Evolutionary conservation across 2,329 filamentous ascomycete genomes (phyloP).

Genomic region (Colletotrichum brevisporum): DNA sequence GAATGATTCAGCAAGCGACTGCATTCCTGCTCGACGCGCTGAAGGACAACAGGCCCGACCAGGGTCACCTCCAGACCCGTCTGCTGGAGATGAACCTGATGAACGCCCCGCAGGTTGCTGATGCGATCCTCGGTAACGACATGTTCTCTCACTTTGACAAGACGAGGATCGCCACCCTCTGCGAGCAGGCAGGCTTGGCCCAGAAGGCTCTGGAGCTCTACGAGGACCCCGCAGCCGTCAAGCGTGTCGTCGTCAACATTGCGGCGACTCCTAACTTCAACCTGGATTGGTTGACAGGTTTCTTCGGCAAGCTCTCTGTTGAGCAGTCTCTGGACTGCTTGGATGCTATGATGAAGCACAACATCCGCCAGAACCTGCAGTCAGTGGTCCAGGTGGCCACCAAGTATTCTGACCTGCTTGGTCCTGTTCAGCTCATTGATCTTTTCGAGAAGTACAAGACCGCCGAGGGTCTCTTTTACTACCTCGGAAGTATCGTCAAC

Average conservation of each 20-base stretch:
- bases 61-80: conserved; percentile 92
- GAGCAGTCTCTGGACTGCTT: conserved; percentile 95
- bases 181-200: conserved; percentile 90
- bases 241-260: conserved; percentile 89
- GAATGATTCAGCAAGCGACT: conserved; percentile 97
- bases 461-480: conserved; percentile 97
- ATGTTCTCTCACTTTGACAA: conserved; percentile 99
- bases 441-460: conserved; percentile 98
- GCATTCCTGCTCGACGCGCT: conserved; percentile 97
- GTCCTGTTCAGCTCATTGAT: conserved; percentile 88
- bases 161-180: conserved; percentile 87
- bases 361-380: conserved; percentile 97
- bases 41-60: conserved; percentile 94
- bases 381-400: conserved; percentile 95
- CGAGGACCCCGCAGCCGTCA: conserved; percentile 89
- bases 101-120: conserved; percentile 96
- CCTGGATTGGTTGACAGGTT: conserved; percentile 90
- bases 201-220: conserved; percentile 95
- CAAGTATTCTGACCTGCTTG: conserved; percentile 96
- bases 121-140: conserved; percentile 97
- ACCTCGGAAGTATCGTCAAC: conserved; percentile 97
- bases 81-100: conserved; percentile 98
- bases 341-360: conserved; percentile 95
- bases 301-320: conserved; percentile 94
- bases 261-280: conserved; percentile 87